Conservation (phyloP, 202 grass and related monocot genomes). For the Digitaria exilis region DNA sequence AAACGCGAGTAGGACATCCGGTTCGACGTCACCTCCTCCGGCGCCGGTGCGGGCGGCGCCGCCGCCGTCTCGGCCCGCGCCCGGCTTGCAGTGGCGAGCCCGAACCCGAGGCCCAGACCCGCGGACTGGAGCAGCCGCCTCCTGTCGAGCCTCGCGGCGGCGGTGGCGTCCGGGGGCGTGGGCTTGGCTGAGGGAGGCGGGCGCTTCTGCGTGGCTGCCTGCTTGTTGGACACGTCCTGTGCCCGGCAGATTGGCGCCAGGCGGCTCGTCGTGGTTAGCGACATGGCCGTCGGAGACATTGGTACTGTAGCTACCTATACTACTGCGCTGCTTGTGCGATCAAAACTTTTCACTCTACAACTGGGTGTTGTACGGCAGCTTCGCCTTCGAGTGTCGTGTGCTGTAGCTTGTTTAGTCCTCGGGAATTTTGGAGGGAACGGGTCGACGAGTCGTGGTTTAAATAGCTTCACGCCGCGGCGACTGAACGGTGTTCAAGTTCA, state of each 20-base stretch:
- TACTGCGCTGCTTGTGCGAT: neutral
- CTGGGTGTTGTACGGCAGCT: neutral
- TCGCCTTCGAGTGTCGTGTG: neutral
- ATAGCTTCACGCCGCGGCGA: no score
- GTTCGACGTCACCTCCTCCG: constrained; percentile 54
- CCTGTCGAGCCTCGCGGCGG: constrained; percentile 20
- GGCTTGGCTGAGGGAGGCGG: neutral
- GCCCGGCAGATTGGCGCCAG: constrained; percentile 57
- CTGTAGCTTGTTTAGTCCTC: no score
- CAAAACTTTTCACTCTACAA: neutral
- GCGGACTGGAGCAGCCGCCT: constrained; percentile 55
- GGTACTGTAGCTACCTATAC: neutral
- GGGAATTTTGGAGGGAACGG: no score
- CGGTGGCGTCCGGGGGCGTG: neutral
- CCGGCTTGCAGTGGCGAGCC: neutral
- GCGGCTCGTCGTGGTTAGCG: constrained; percentile 48
- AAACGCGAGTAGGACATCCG: constrained; percentile 80
- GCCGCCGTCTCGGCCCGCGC: constrained; percentile 41
- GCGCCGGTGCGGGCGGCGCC: constrained; percentile 11
- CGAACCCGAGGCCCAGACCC: constrained; percentile 46
- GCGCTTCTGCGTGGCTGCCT: constrained; percentile 19
- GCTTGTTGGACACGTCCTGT: constrained; percentile 48
- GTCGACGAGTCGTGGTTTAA: no score
- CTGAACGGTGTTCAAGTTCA: neutral
- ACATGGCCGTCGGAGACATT: constrained; percentile 43